A percentile compares a stretch with the other conserved stretches of the same genome.
Evolutionary conservation across 2,329 filamentous ascomycete genomes (phyloP).

Genomic region (Epichloe scottii): DNA sequence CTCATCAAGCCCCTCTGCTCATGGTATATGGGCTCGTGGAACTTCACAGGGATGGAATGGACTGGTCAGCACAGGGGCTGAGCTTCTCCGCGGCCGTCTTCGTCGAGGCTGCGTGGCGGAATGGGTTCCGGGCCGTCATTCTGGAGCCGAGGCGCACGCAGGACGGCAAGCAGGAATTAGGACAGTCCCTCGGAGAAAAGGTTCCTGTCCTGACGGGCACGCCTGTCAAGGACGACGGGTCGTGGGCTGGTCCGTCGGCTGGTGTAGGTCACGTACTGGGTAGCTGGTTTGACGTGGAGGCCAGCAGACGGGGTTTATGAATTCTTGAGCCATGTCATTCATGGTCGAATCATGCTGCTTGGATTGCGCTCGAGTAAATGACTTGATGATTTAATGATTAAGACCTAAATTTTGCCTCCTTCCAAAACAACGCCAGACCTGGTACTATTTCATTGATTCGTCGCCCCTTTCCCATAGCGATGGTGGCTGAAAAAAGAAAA

Average conservation of each 20-base stretch:
- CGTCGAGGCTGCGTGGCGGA: slow-evolving; percentile 44
- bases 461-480: slow-evolving; percentile 3
- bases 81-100: slow-evolving; percentile 48
- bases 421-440: slow-evolving; percentile 25
- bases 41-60: slow-evolving; percentile 54
- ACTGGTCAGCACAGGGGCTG: slow-evolving; percentile 66
- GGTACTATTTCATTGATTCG: slow-evolving; percentile 20
- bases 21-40: slow-evolving; percentile 53
- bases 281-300: slow-evolving; percentile 45
- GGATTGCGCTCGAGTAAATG: neutral
- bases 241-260: slow-evolving; percentile 46
- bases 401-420: neutral
- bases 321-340: too few relatives aligned
- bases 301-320: neutral
- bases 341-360: too few relatives aligned
- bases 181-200: slow-evolving; percentile 33
- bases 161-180: slow-evolving; percentile 17
- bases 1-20: slow-evolving; percentile 28
- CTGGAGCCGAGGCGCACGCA: slow-evolving; percentile 29
- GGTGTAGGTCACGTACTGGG: slow-evolving; percentile 43
- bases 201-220: slow-evolving; percentile 52
- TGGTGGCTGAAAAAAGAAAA: too few relatives aligned
- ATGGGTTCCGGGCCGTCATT: slow-evolving; percentile 31
- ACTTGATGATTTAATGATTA: neutral
- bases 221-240: slow-evolving; percentile 35